These are phyloP conservation scores for Ligustrum vulgare DNA, from an alignment of 257 asterid species.

Conservation along the genomic window DNA sequence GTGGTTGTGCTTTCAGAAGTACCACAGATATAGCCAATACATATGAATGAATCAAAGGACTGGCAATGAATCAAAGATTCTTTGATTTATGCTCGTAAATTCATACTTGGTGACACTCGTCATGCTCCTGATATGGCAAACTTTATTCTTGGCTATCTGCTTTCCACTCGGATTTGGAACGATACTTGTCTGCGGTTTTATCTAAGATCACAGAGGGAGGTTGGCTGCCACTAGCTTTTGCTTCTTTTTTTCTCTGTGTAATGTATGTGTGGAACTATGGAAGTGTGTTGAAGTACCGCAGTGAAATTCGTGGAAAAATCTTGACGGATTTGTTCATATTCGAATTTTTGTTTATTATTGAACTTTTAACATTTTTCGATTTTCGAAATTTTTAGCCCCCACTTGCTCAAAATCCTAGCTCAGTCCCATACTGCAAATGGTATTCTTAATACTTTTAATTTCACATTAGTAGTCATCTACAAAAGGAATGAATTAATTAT, in stretches of 20 bases:
- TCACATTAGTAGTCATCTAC: too few relatives aligned
- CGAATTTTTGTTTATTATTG: too few relatives aligned
- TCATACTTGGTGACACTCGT: conserved; percentile 67
- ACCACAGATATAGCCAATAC: conserved; percentile 88
- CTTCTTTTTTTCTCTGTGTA: conserved; percentile 68
- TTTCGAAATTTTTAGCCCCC: too few relatives aligned
- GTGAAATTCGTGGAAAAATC: conserved; percentile 74
- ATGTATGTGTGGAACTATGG: conserved; percentile 97
- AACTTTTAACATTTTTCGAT: too few relatives aligned
- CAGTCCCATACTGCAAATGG: too few relatives aligned
- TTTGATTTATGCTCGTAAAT: neutral
- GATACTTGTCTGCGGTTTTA: conserved; percentile 75
- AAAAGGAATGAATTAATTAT: too few relatives aligned
- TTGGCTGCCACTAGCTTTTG: conserved; percentile 88
- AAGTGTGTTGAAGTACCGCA: conserved; percentile 76
- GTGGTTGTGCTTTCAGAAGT: conserved; percentile 89
- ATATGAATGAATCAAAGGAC: conserved; percentile 30
- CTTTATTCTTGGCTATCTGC: conserved; percentile 58
- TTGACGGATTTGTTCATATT: conserved; percentile 49
- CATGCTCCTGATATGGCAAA: conserved; percentile 91
- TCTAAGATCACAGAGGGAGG: conserved; percentile 88
- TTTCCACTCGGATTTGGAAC: conserved; percentile 74
- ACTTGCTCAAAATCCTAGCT: too few relatives aligned
- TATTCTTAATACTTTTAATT: too few relatives aligned
- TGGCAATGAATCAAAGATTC: neutral